phyloP scores from a whole-genome alignment of 768 basidiomycete genomes.

The Daedalea quercina region DNA sequence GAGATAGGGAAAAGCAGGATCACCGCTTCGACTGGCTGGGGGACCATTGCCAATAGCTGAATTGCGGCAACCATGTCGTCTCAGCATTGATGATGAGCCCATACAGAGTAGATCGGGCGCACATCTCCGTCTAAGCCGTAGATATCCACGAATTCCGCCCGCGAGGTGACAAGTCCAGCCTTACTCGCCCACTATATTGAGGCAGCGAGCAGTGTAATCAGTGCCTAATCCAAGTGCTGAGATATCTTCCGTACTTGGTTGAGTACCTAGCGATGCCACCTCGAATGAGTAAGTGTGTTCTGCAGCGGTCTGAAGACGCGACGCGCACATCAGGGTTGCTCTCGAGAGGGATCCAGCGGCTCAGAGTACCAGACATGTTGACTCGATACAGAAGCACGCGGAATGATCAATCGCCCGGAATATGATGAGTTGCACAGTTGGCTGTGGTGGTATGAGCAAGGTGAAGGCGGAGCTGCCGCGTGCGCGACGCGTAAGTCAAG shows the following conservation, averaged over 20 bases:
- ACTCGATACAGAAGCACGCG: neutral
- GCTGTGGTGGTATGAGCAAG: neutral
- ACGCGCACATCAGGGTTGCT: constrained; percentile 53
- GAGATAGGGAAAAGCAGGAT: constrained; percentile 78
- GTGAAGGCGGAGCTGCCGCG: neutral
- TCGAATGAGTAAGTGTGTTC: constrained; percentile 14
- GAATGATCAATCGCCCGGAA: neutral
- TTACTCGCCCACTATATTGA: constrained; percentile 56
- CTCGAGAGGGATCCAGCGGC: constrained; percentile 72
- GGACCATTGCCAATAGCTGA: constrained; percentile 70
- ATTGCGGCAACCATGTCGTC: too few species aligned
- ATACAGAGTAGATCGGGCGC: constrained; percentile 6
- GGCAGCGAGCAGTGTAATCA: neutral
- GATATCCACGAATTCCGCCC: constrained; percentile 58
- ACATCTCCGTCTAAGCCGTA: constrained; percentile 70
- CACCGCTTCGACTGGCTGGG: constrained; percentile 75
- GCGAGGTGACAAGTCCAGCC: constrained; percentile 49
- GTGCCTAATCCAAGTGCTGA: neutral
- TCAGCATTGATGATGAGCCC: too few species aligned
- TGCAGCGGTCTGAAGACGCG: constrained; percentile 18
- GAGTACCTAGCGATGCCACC: constrained; percentile 32
- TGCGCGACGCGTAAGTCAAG: neutral
- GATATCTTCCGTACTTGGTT: constrained; percentile 20
- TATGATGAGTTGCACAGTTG: neutral
- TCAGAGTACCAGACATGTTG: neutral